A percentile compares a stretch with the other conserved stretches of the same genome.
These are phyloP conservation scores for Climacium dendroides DNA, from an alignment of 225 moss, liverwort and hornwort genomes.

Conservation along the genomic window DNA sequence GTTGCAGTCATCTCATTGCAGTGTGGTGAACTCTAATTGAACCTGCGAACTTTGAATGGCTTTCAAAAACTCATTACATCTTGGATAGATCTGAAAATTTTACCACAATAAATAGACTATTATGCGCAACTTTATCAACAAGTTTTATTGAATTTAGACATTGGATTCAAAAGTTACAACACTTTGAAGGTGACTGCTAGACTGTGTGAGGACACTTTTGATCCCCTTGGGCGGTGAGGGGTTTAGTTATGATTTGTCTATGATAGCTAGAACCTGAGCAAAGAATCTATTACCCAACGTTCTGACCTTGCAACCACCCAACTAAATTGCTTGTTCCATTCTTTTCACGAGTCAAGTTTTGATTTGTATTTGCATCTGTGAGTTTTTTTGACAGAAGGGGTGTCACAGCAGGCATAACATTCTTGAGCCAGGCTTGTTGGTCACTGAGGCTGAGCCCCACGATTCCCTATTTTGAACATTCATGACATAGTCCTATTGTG, in stretches of 20 bases:
- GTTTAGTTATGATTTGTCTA: background rate
- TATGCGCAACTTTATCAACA: too few species aligned
- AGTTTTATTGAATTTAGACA: too few species aligned
- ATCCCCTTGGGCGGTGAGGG: too few species aligned
- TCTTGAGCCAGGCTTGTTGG: background rate
- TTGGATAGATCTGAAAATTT: too few species aligned
- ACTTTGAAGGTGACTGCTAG: too few species aligned
- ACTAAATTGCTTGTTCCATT: background rate
- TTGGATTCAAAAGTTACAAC: too few species aligned
- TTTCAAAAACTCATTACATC: too few species aligned
- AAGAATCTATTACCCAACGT: background rate
- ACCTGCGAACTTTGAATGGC: too few species aligned
- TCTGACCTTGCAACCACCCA: background rate
- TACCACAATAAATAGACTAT: too few species aligned
- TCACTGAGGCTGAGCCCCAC: background rate
- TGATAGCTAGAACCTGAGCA: background rate
- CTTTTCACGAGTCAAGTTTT: background rate
- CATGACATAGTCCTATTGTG: background rate
- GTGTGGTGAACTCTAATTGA: too few species aligned
- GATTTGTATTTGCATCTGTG: background rate
- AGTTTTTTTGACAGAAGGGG: background rate
- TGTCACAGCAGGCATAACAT: background rate
- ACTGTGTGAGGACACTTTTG: too few species aligned
- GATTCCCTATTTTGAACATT: background rate
- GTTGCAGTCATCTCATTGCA: too few species aligned